A percentile compares a stretch with the other conserved stretches of the same genome.
Conservation (phyloP, 169 alveolate species). For the Eimeria brunetti region DNA sequence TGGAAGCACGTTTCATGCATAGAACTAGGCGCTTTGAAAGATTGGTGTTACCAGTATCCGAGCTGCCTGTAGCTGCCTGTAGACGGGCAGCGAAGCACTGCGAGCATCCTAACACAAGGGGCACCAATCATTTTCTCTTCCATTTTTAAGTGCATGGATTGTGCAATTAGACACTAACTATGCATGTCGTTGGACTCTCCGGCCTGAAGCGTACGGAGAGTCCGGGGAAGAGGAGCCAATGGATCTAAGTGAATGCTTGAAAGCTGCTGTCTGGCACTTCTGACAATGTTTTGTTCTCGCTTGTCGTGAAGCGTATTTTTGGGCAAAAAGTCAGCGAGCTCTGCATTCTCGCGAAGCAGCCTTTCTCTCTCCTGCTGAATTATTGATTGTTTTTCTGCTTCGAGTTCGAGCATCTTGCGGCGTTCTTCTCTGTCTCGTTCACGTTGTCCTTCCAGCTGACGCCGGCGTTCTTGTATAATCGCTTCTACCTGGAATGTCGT, state of each 20-base stretch:
- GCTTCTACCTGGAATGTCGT: constrained; percentile 83
- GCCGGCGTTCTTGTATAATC: constrained; percentile 87
- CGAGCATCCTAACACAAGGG: not conserved
- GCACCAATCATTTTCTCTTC: not conserved
- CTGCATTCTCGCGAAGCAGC: constrained; percentile 86
- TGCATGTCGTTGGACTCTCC: constrained; percentile 20
- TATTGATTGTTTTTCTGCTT: constrained; percentile 85
- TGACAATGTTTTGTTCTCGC: constrained; percentile 75
- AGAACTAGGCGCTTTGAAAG: not conserved
- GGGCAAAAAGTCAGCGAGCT: constrained; percentile 87
- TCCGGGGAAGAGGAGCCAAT: constrained; percentile 38
- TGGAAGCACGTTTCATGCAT: not conserved
- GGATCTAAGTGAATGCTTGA: constrained; percentile 4
- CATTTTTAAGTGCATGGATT: not conserved
- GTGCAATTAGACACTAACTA: not conserved
- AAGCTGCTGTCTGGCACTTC: constrained; percentile 36
- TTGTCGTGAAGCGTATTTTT: constrained; percentile 85
- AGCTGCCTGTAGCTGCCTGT: not conserved
- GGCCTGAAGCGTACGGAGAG: constrained; percentile 23
- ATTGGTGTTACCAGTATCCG: not conserved
- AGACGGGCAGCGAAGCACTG: not conserved
- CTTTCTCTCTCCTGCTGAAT: constrained; percentile 88
- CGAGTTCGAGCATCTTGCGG: constrained; percentile 80
- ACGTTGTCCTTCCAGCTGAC: constrained; percentile 85
- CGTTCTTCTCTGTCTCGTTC: constrained; percentile 86